Evolutionary conservation across 208 protist genomes (phyloP).

Genomic region (Trypanosoma theileri): DNA sequence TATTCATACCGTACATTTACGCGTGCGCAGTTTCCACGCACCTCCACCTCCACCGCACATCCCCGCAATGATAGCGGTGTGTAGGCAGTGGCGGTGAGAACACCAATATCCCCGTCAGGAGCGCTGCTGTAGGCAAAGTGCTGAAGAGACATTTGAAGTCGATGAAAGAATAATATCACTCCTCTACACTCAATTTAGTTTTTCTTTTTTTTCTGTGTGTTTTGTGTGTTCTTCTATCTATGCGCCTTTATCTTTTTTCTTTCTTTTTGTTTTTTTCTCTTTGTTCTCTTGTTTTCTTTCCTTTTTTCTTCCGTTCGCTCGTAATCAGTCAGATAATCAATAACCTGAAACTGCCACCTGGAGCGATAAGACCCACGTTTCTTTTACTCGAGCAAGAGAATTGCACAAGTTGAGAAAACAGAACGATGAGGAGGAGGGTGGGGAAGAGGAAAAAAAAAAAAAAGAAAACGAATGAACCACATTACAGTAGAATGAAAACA

Average conservation of each 20-base stretch:
- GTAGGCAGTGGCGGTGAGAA: conserved; percentile 48
- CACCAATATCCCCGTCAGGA: conserved; percentile 39
- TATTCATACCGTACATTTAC: conserved; percentile 66
- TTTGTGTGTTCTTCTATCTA: too few relatives aligned
- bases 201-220: too few relatives aligned
- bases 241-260: too few relatives aligned
- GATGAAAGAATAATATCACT: too few relatives aligned
- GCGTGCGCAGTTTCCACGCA: conserved; percentile 52
- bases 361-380: too few relatives aligned
- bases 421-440: neutral
- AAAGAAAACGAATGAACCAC: neutral
- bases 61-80: conserved; percentile 63
- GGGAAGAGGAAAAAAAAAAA: neutral
- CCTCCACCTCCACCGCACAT: conserved; percentile 41
- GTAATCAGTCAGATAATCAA: too few relatives aligned
- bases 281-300: too few relatives aligned
- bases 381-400: neutral
- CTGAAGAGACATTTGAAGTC: conserved; percentile 13
- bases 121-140: conserved; percentile 53
- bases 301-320: too few relatives aligned
- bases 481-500: neutral
- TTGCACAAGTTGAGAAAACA: neutral
- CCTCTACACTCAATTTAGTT: too few relatives aligned
- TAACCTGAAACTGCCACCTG: too few relatives aligned
- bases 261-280: too few relatives aligned